Evolutionary conservation across 73 alveolate genomes (phyloP), one percentile per base, ranked within the genome.

Genomic region (Paramecium primaurelia): DNA sequence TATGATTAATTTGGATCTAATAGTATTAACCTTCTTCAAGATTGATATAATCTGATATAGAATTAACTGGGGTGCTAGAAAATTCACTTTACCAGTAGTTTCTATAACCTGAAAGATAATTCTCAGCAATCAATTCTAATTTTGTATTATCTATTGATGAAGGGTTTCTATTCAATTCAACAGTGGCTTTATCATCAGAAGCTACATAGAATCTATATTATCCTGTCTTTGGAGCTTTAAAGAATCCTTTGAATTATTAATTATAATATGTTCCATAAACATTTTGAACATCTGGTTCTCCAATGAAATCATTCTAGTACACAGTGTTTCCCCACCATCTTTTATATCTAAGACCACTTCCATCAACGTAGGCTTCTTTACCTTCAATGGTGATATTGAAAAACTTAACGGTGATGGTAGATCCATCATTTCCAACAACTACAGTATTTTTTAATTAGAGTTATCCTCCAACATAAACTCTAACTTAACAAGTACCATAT

Each of bases 181-280:
- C 47, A 6, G 58, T 30, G 3, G 88, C 88, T 38, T 26, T 38
- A 38, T 75, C 88, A 38, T 75, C 88, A 3, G 88, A 75, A 8
- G 88, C 88, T 2, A 75, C 34, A 38, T 75, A 75, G 60, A 75
- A 75, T 75, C 88, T 75, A 75, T 38, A 75, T 16, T 37, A 25
- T n/a, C 88, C 88, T 30, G 58, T 75, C 40, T 75, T 38, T 36
- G 88, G 88, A 16, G 88, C 88, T 22, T 75, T 75, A 37, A 75
- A 75, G 16, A 75, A 75, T 30, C 88, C 88, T 10, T 22, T 22
- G 60, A 38, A 75, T 8, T 75, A 8, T 75, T 75, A 12, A 10
- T 42, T 42, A 10, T 36, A 75, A 16, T 75, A 37, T 4, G 32
- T 30, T 36, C 88, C 88, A 75, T 75, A 75, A 18, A 75, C 60